These are phyloP conservation scores for Kodamaea suecica DNA, from an alignment of 1,139 yeast species.

Conservation along the genomic window DNA sequence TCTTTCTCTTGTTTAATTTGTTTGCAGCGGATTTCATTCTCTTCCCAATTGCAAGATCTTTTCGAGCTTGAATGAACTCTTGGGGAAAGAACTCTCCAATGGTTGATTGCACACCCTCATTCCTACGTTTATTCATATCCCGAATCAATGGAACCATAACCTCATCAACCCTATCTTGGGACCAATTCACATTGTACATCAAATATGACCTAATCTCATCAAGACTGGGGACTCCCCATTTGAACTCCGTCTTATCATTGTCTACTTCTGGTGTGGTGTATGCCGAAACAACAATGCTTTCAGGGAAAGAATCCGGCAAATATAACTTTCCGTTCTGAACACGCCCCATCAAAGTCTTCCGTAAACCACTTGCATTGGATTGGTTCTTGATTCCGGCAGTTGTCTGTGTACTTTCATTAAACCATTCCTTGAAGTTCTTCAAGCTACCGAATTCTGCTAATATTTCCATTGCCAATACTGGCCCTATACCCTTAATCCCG, in stretches of 20 bases:
- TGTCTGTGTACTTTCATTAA: conserved; percentile 27
- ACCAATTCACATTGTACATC: conserved; percentile 79
- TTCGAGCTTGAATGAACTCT: conserved; percentile 41
- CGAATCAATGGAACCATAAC: conserved; percentile 84
- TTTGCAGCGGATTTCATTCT: conserved; percentile 57
- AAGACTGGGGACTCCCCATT: conserved; percentile 88
- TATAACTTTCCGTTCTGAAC: conserved; percentile 60
- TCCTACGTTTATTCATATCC: conserved; percentile 63
- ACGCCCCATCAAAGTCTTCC: conserved; percentile 51
- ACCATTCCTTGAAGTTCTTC: conserved; percentile 37
- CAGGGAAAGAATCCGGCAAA: conserved; percentile 68
- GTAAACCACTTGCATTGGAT: conserved; percentile 28
- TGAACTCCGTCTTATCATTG: conserved; percentile 67
- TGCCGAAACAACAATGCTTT: conserved; percentile 64
- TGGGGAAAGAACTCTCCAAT: conserved; percentile 60
- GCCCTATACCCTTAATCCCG: conserved; percentile 89
- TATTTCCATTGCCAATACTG: conserved; percentile 90
- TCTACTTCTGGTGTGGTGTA: conserved; percentile 83
- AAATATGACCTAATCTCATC: conserved; percentile 74
- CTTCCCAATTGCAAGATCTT: conserved; percentile 52
- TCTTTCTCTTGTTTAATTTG: conserved; percentile 37
- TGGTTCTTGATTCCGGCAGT: conserved; percentile 15
- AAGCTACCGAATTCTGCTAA: conserved; percentile 73
- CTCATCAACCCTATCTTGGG: conserved; percentile 71
- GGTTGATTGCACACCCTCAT: conserved; percentile 54